These are phyloP conservation scores for Naumovozyma baii DNA, from an alignment of 805 yeast species.

Conservation along the genomic window DNA sequence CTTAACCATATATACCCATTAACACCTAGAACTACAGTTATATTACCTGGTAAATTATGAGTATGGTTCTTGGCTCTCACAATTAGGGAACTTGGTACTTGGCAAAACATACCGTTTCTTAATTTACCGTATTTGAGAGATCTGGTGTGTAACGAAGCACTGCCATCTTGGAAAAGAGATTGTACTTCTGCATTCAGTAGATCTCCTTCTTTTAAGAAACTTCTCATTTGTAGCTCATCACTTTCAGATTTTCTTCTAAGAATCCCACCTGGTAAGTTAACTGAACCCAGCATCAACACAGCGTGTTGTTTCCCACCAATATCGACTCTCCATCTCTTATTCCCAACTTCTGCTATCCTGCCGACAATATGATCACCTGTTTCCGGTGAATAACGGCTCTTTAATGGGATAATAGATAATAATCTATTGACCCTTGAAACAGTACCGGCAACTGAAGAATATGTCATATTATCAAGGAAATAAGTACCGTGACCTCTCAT, in stretches of 20 bases:
- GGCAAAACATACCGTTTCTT: constrained; percentile 76
- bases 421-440: constrained; percentile 79
- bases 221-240: constrained; percentile 94
- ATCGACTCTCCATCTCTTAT: constrained; percentile 92
- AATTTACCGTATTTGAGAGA: constrained; percentile 91
- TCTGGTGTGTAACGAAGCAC: constrained; percentile 90
- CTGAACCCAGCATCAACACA: constrained; percentile 84
- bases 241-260: constrained; percentile 86
- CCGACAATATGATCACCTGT: constrained; percentile 97
- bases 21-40: constrained; percentile 82
- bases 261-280: constrained; percentile 95
- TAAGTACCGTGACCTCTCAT: constrained; percentile 99
- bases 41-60: constrained; percentile 86
- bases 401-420: constrained; percentile 73
- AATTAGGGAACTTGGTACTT: constrained; percentile 74
- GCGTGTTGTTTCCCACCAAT: constrained; percentile 95
- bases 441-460: constrained; percentile 87
- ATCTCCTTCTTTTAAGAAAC: constrained; percentile 90
- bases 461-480: constrained; percentile 61
- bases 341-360: constrained; percentile 86
- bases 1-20: constrained; percentile 92
- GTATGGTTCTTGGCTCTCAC: constrained; percentile 82
- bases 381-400: constrained; percentile 85
- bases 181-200: constrained; percentile 93
- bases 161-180: constrained; percentile 76